A percentile compares a stretch with the other conserved stretches of the same genome.
Conservation (phyloP, 805 yeast genomes). For the Saturnispora dispora region DNA sequence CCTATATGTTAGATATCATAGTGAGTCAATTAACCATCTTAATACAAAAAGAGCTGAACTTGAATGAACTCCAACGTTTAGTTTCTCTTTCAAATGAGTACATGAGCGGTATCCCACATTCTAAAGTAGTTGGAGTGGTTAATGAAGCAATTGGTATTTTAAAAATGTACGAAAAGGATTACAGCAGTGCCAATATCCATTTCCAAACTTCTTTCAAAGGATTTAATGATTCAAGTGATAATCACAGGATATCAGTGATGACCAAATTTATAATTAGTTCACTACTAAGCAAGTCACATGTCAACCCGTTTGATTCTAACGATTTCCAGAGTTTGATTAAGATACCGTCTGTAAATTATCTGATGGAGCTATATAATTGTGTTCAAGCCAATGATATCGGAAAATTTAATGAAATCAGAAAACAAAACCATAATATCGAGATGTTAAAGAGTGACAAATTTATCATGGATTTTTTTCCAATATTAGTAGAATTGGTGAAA, state of each 20-base stretch:
- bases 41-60: slow-evolving; percentile 30
- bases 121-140: slow-evolving; percentile 63
- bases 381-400: slow-evolving; percentile 21
- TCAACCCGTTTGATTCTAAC: slow-evolving; percentile 65
- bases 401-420: slow-evolving; percentile 15
- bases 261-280: slow-evolving; percentile 55
- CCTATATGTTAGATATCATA: slow-evolving; percentile 51
- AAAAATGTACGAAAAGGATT: slow-evolving; percentile 50
- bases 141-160: slow-evolving; percentile 70
- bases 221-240: slow-evolving; percentile 51
- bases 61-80: slow-evolving; percentile 33
- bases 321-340: slow-evolving; percentile 41
- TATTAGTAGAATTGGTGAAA: slow-evolving; percentile 20
- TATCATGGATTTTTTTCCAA: slow-evolving; percentile 19
- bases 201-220: slow-evolving; percentile 43
- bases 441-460: slow-evolving; percentile 14
- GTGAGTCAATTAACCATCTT: slow-evolving; percentile 56
- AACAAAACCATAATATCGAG: slow-evolving; percentile 6
- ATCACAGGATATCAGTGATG: slow-evolving; percentile 46
- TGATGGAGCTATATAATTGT: slow-evolving; percentile 23
- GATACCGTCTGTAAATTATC: slow-evolving; percentile 12
- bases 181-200: slow-evolving; percentile 40
- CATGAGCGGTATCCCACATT: slow-evolving; percentile 64
- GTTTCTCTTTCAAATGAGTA: slow-evolving; percentile 40
- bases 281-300: slow-evolving; percentile 52